Conservation (phyloP, 805 yeast species). For the Candida taoyuanica region DNA sequence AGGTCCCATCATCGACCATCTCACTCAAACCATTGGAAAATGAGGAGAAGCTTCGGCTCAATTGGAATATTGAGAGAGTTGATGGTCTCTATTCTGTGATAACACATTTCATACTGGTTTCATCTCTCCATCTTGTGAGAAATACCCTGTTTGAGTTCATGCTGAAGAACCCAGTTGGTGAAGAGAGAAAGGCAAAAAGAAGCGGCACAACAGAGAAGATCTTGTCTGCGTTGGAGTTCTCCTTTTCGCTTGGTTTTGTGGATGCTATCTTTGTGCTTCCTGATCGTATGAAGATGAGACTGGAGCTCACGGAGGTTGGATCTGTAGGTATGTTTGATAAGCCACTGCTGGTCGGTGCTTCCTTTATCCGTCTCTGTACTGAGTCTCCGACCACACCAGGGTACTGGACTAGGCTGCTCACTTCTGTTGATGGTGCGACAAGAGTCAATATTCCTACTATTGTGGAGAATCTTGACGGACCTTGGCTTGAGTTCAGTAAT, state of each 20-base stretch:
- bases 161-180: constrained; percentile 20
- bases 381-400: constrained; percentile 46
- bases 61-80: constrained; percentile 25
- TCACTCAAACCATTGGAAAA: constrained; percentile 22
- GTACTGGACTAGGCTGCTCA: constrained; percentile 46
- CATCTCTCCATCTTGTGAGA: constrained; percentile 41
- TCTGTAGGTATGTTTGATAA: constrained; percentile 20
- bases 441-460: constrained; percentile 29
- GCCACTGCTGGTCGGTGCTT: constrained; percentile 26
- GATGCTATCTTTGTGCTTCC: constrained; percentile 36
- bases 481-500: constrained; percentile 37
- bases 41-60: constrained; percentile 23
- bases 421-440: constrained; percentile 33
- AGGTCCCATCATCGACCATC: constrained; percentile 25
- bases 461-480: constrained; percentile 20
- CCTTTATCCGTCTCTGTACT: constrained; percentile 40
- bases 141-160: constrained; percentile 32
- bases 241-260: constrained; percentile 20
- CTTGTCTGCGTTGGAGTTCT: constrained; percentile 22
- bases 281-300: constrained; percentile 43
- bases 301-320: constrained; percentile 36
- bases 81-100: constrained; percentile 36
- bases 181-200: constrained; percentile 19
- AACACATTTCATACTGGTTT: constrained; percentile 41
- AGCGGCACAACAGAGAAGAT: constrained; percentile 16